These are phyloP conservation scores for Orbilia ellipsospora DNA, from an alignment of 2,329 filamentous ascomycete genomes.

Conservation along the genomic window DNA sequence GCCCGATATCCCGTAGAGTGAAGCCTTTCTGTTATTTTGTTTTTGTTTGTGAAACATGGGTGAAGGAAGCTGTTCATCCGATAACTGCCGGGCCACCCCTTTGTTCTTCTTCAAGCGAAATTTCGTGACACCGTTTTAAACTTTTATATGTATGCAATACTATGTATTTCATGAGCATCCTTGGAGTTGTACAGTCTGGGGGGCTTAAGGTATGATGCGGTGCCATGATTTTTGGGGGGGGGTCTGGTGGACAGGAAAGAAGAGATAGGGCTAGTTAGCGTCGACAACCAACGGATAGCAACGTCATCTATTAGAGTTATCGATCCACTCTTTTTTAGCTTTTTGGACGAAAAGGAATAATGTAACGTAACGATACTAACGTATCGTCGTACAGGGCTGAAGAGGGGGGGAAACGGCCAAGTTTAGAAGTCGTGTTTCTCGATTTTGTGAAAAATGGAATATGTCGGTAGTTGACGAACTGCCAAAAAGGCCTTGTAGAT, in stretches of 20 bases:
- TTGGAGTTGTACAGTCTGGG: too few relatives aligned
- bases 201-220: too few relatives aligned
- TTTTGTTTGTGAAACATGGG: constrained; percentile 1
- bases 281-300: constrained; percentile 1
- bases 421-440: constrained; percentile 3
- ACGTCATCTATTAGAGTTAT: constrained; percentile 39
- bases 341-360: not conserved
- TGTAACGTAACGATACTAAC: constrained; percentile 25
- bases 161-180: not conserved
- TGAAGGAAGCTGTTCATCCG: constrained; percentile 14
- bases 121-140: constrained; percentile 26
- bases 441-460: not conserved
- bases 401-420: constrained; percentile 13
- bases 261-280: not conserved
- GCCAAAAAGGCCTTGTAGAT: constrained; percentile 15
- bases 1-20: too few relatives aligned
- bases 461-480: constrained; percentile 43
- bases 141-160: not conserved
- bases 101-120: constrained; percentile 5
- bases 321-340: not conserved
- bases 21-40: too few relatives aligned
- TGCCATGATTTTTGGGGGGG: too few relatives aligned
- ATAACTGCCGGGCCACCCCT: constrained; percentile 18
- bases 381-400: constrained; percentile 47
- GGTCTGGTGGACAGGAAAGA: too few relatives aligned